Evolutionary conservation across 768 basidiomycete genomes (phyloP), one percentile per base, ranked within the genome.

Genomic region (Hygrocybe coccinea): DNA sequence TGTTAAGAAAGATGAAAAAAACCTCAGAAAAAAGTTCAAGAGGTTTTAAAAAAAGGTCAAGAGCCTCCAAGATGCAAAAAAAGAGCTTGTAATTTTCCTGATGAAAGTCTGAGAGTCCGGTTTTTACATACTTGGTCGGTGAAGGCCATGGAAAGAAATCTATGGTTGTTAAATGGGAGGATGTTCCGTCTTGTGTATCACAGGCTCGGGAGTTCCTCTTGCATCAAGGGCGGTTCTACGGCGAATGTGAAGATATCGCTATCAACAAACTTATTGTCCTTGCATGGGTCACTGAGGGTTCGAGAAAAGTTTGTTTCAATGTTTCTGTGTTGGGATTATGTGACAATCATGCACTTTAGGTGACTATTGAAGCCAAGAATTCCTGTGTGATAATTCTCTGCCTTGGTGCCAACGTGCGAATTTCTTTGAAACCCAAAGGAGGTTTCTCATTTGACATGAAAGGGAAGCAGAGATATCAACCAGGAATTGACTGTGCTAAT

Each of bases 201-300:
- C 52, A 52, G 1, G 71, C 68, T 1, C 69, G 63, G 51, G 66
- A 69, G 0, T 60, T 69, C 41, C 65, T 81, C 34, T 52, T 65
- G 45, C 58, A 64, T 43, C 62, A 70, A 37, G 70, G 67, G 5
- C 57, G 60, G 24, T 57, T 55, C 29, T 80, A 77, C 47, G 77
- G 66, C 2, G 74, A 73, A 55, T 54, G 67, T 45, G 53, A 62
- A 0, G 64, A 63, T 37, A 58, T 74, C 47, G 58, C 60, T 7
- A 67, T 81, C 21, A 63, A 67, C n/a, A 61, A 62, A 45, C 46
- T 81, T 19, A 62, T 61, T 33, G 54, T 76, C 12, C 56, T 72
- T 29, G 79, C 74, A 4, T 82, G 79, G 79, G 68, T 71, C 22
- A 67, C 69, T 15, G 19, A 68, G 10, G 79, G 79, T 34, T 64